Evolutionary conservation across 306 rosid genomes (phyloP).

Genomic region (Glycyrrhiza uralensis): DNA sequence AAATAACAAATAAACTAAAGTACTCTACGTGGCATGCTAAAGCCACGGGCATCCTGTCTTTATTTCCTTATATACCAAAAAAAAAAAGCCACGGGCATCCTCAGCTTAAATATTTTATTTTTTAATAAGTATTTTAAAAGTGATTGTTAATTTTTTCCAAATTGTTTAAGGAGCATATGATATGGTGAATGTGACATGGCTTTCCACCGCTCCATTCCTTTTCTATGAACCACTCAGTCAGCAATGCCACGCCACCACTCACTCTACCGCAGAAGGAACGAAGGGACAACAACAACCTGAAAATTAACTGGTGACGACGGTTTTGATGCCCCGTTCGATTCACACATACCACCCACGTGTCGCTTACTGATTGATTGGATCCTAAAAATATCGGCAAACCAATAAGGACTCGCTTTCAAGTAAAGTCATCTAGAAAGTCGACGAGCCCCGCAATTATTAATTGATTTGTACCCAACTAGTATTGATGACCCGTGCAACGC

Average conservation of each 20-base stretch:
- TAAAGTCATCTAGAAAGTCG: background rate
- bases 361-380: background rate
- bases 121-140: no score
- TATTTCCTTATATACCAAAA: no score
- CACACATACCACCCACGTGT: constrained; percentile 31
- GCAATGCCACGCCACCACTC: background rate
- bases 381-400: background rate
- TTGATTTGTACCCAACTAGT: no score
- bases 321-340: constrained; percentile 8
- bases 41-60: no score
- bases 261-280: background rate
- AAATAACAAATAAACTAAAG: no score
- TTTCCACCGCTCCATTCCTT: background rate
- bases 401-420: background rate
- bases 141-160: no score
- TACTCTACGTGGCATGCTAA: no score
- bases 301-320: constrained; percentile 28
- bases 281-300: background rate
- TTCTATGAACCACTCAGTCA: background rate
- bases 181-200: no score
- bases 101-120: no score
- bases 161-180: no score
- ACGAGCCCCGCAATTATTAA: background rate
- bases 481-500: no score
- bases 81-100: no score